Evolutionary conservation across 352 stramenopile species (phyloP).

Genomic region (Pythium inflatum): DNA sequence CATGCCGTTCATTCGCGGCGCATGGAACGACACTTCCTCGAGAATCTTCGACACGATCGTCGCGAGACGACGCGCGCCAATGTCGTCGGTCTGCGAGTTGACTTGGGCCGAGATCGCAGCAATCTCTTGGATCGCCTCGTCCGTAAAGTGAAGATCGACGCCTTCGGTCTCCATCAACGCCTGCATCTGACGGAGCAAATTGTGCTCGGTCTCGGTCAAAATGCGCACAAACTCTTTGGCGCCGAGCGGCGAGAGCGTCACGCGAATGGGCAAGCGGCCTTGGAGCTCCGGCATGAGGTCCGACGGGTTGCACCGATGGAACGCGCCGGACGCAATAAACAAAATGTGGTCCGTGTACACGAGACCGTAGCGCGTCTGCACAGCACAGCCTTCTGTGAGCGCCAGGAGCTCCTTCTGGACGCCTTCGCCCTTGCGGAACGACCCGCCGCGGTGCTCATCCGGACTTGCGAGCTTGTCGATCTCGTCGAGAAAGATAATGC

Average conservation of each 20-base stretch:
- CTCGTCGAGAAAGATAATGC: constrained; percentile 99
- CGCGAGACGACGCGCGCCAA: constrained; percentile 96
- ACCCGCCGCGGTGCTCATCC: constrained; percentile 91
- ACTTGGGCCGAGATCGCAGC: constrained; percentile 92
- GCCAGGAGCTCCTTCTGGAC: constrained; percentile 98
- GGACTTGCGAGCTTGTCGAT: constrained; percentile 98
- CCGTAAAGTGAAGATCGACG: constrained; percentile 94
- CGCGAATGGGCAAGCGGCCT: constrained; percentile 97
- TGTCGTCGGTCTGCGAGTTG: constrained; percentile 98
- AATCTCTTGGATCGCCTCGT: constrained; percentile 97
- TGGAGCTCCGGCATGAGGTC: constrained; percentile 98
- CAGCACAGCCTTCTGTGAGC: constrained; percentile 97
- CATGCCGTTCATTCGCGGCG: constrained; percentile 87
- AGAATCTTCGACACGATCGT: constrained; percentile 98
- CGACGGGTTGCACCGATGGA: constrained; percentile 97
- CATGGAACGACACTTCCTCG: constrained; percentile 98
- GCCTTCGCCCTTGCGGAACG: constrained; percentile 92
- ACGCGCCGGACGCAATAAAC: constrained; percentile 97
- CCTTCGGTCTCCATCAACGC: constrained; percentile 96
- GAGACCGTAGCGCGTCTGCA: constrained; percentile 92
- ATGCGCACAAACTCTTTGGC: constrained; percentile 98
- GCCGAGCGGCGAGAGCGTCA: constrained; percentile 96
- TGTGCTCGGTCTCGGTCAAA: constrained; percentile 95
- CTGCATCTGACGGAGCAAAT: constrained; percentile 96
- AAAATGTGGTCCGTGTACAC: constrained; percentile 99